Base-by-base conservation (phyloP, 345 rosid genomes). In the Alliaria petiolata region DNA sequence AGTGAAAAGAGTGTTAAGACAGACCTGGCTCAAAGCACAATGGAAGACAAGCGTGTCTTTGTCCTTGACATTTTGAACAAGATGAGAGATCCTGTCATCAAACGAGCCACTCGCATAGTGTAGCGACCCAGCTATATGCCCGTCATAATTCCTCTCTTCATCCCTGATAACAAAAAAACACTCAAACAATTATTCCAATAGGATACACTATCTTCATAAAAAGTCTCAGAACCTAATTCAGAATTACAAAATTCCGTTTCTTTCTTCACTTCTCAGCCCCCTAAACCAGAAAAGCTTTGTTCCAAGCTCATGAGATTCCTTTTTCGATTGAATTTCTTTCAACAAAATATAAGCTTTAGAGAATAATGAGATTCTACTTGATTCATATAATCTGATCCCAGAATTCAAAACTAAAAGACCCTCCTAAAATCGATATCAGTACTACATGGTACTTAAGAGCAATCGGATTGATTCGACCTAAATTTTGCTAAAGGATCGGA, bases 41-140 rank as follows among this genome's bases (percentile, higher is more conserved):
- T 93, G 97, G 75, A 93, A 93, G 65, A 93, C 96, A 63, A 93
- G 89, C 56, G 98, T 93, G 73, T 93, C 97, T 82, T 91, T 93
- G 35, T 91, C 96, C 69, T 85, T 82, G 55, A 89, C 89, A 26
- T 85, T 79, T 42, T 84, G 92, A 64, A 91, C 68, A 45, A 93
- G 89, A 81, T 87, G 76, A 71, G 97, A 63, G 78, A 93, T 89
- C 87, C 72, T 87, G 47, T 91, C 90, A 46, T 75, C 77, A 80
- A 93, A 93, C 3, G 69, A 64, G 64, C 70, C 82, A 76, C 96
- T 93, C 0, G 97, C 86, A 66, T 82, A 91, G 81, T 93, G 98
- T 60, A 87, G 78, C 1, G 98, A 87, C 26, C 98, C 98, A 10
- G 86, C 84, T 55, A 93, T 93, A 71, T 93, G 98, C 57, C 98